These are phyloP conservation scores for Spinellus fusiger DNA, from an alignment of 192 early-diverging fungal genomes.

Conservation along the genomic window DNA sequence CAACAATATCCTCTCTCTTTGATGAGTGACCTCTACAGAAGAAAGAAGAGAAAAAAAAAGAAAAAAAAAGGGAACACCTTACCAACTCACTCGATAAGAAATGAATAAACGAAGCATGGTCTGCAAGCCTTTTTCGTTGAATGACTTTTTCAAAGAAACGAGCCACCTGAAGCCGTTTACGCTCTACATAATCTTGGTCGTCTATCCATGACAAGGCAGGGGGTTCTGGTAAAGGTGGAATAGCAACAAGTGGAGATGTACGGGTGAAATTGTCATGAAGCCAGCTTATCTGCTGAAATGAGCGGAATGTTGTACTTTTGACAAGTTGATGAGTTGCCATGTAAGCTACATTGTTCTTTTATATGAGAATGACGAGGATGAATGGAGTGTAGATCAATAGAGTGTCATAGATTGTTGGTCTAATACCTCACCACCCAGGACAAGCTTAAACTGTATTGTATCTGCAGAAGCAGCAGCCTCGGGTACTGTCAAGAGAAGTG, in stretches of 20 bases:
- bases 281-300: conserved; percentile 48
- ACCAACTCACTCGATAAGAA: conserved; percentile 54
- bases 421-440: conserved; percentile 27
- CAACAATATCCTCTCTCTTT: not conserved
- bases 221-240: conserved; percentile 43
- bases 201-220: conserved; percentile 35
- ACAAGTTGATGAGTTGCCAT: not conserved
- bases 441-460: conserved; percentile 49
- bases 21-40: not conserved
- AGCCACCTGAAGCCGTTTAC: conserved; percentile 42
- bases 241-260: conserved; percentile 28
- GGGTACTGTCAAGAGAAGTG: conserved; percentile 33
- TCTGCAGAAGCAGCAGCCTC: conserved; percentile 47
- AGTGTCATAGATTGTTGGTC: conserved; percentile 3
- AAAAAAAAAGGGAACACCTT: conserved; percentile 10
- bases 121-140: conserved; percentile 29
- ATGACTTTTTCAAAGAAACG: conserved; percentile 40
- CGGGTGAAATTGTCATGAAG: conserved; percentile 34
- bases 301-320: conserved; percentile 29
- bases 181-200: conserved; percentile 49
- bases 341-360: not conserved
- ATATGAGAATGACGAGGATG: not conserved
- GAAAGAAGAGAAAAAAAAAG: not conserved
- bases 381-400: no score
- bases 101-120: conserved; percentile 33